Conservation (phyloP, 176 grass and related monocot species). For the Rhipidocladum racemiflorum region DNA sequence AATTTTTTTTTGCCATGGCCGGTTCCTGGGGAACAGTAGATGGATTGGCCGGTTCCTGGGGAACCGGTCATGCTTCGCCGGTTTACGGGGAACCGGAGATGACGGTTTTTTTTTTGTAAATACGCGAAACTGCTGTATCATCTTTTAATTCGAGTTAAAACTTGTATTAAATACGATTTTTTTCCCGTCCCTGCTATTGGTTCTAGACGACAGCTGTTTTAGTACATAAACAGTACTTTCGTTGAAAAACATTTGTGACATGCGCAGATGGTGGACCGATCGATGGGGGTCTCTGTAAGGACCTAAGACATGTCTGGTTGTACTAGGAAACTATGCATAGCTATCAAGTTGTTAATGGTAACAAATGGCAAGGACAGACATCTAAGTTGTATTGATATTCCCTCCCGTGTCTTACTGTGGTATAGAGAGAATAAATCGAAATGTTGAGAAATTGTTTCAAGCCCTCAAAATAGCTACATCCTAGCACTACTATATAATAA, state of each 20-base stretch:
- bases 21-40: too few species aligned
- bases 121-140: too few species aligned
- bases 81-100: too few species aligned
- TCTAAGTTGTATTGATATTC: not conserved
- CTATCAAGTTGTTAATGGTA: conserved; percentile 13
- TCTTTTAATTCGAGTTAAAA: too few species aligned
- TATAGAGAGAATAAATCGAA: not conserved
- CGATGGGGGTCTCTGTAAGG: conserved; percentile 21
- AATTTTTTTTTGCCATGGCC: too few species aligned
- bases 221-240: conserved; percentile 29
- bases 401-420: not conserved
- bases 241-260: conserved; percentile 25
- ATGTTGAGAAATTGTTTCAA: too few species aligned
- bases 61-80: too few species aligned
- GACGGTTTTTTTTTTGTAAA: too few species aligned
- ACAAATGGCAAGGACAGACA: not conserved
- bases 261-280: conserved; percentile 20
- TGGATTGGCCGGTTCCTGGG: too few species aligned
- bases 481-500: too few species aligned
- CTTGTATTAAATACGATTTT: too few species aligned
- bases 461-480: too few species aligned
- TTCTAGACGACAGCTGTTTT: conserved; percentile 26
- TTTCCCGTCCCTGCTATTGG: conserved; percentile 20
- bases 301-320: conserved; percentile 3
- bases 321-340: conserved; percentile 9